Evolutionary conservation across 768 basidiomycete genomes (phyloP).

Genomic region (Mycena vitilis): DNA sequence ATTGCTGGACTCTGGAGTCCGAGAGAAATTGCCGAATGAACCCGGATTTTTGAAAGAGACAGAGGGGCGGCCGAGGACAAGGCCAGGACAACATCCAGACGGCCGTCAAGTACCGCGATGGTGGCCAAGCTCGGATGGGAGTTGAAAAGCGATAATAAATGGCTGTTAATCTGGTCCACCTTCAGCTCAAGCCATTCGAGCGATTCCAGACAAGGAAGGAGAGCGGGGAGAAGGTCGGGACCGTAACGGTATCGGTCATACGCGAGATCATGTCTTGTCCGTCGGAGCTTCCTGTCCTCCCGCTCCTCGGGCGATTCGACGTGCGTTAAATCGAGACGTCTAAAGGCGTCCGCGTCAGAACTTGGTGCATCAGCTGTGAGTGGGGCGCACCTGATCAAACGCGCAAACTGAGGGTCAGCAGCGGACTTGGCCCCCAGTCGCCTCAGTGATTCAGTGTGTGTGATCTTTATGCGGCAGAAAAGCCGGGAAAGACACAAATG

Average conservation of each 20-base stretch:
- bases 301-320: background rate
- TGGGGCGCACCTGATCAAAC: slow-evolving; percentile 15
- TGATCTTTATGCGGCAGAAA: slow-evolving; percentile 16
- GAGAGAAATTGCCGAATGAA: background rate
- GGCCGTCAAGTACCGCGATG: background rate
- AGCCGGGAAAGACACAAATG: slow-evolving; percentile 13
- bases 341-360: too few species aligned
- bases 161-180: background rate
- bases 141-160: slow-evolving; percentile 4
- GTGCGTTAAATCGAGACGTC: slow-evolving; percentile 12
- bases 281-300: too few species aligned
- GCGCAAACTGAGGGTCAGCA: background rate
- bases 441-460: background rate
- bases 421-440: background rate
- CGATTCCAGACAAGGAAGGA: slow-evolving; percentile 6
- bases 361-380: too few species aligned
- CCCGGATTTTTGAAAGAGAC: slow-evolving; percentile 19
- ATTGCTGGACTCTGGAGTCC: background rate
- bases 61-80: slow-evolving; percentile 1
- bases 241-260: background rate
- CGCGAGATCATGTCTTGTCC: background rate
- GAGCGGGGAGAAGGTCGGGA: slow-evolving; percentile 14
- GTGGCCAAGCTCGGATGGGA: slow-evolving; percentile 14
- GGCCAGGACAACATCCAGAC: background rate
- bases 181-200: slow-evolving; percentile 19